Percentiles rank a stretch among this genome's conserved stretches.
These are phyloP conservation scores for Cyberlindnera veronae DNA, from an alignment of 805 yeast genomes.

Conservation along the genomic window DNA sequence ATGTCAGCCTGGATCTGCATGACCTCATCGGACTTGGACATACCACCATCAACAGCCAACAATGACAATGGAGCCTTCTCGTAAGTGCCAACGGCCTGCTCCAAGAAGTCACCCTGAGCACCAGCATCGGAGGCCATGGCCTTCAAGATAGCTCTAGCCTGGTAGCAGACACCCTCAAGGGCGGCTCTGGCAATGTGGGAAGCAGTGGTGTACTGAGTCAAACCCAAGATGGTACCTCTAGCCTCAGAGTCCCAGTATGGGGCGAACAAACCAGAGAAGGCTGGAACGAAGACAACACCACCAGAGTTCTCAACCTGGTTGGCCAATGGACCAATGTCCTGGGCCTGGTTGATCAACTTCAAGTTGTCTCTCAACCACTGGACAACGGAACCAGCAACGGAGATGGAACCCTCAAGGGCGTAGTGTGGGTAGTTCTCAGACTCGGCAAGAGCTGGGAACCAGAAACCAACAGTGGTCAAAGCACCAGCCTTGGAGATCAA, in stretches of 20 bases:
- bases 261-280: conserved; percentile 89
- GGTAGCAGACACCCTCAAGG: conserved; percentile 91
- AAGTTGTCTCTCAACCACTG: conserved; percentile 94
- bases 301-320: conserved; percentile 77
- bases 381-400: conserved; percentile 92
- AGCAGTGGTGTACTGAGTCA: conserved; percentile 89
- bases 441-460: conserved; percentile 66
- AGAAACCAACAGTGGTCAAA: conserved; percentile 84
- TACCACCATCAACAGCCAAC: conserved; percentile 90
- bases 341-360: conserved; percentile 73
- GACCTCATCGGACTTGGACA: conserved; percentile 86
- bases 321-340: conserved; percentile 89
- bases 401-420: conserved; percentile 93
- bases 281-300: conserved; percentile 93
- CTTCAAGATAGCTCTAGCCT: conserved; percentile 82
- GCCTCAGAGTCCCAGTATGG: conserved; percentile 96
- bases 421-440: conserved; percentile 60
- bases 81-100: conserved; percentile 39
- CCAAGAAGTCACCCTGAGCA: conserved; percentile 49
- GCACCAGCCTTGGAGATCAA: conserved; percentile 77
- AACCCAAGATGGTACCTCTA: conserved; percentile 88
- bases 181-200: conserved; percentile 94
- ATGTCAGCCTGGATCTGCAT: conserved; percentile 94
- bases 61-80: conserved; percentile 49
- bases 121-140: conserved; percentile 89